Evolutionary conservation across 2,329 filamentous ascomycete species (phyloP).

Genomic region (Clarireedia sp.): DNA sequence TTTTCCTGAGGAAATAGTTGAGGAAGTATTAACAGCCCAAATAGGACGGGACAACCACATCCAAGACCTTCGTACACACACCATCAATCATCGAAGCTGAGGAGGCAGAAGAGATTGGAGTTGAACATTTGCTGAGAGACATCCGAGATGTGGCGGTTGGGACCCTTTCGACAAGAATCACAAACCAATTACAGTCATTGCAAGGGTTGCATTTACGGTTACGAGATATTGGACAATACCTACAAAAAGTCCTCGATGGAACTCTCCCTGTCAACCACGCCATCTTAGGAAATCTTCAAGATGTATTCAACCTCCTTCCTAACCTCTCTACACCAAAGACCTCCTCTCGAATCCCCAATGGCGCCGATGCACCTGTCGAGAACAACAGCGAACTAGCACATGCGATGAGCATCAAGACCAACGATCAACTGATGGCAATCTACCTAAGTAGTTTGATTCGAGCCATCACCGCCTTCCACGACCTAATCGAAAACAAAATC

Average conservation of each 20-base stretch:
- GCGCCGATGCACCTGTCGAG: slow-evolving; percentile 34
- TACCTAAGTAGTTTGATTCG: slow-evolving; percentile 95
- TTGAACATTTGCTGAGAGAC: slow-evolving; percentile 94
- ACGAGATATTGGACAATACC: slow-evolving; percentile 89
- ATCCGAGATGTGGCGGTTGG: slow-evolving; percentile 97
- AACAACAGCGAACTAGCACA: slow-evolving; percentile 83
- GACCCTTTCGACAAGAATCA: slow-evolving; percentile 92
- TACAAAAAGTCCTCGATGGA: slow-evolving; percentile 90
- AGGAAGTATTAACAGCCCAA: slow-evolving; percentile 10
- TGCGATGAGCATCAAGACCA: slow-evolving; percentile 98
- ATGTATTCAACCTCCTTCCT: slow-evolving; percentile 96
- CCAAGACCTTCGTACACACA: slow-evolving; percentile 96
- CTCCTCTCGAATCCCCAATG: slow-evolving; percentile 46
- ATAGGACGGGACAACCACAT: slow-evolving; percentile 92
- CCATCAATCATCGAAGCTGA: slow-evolving; percentile 98
- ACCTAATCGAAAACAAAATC: slow-evolving; percentile 99
- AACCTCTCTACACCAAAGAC: slow-evolving; percentile 81
- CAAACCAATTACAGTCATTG: slow-evolving; percentile 92
- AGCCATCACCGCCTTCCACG: slow-evolving; percentile 97
- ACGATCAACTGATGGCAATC: slow-evolving; percentile 97
- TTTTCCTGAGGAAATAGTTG: not conserved
- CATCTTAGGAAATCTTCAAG: slow-evolving; percentile 96
- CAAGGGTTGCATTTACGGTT: slow-evolving; percentile 92
- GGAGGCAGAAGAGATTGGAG: slow-evolving; percentile 97
- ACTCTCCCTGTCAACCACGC: slow-evolving; percentile 94